Conservation (phyloP, 257 asterid genomes). For the Gynochthodes officinalis region DNA sequence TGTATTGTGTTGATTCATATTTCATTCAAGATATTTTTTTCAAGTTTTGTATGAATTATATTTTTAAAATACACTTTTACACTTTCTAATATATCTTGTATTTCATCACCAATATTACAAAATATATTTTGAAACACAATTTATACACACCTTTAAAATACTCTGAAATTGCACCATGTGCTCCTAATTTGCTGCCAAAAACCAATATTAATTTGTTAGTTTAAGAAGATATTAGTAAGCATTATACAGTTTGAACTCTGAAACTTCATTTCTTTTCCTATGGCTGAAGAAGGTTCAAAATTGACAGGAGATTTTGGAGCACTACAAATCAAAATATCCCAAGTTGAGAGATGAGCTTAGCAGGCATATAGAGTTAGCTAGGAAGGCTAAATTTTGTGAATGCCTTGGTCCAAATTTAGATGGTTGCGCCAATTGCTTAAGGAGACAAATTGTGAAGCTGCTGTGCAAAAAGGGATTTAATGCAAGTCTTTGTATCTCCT, state of each 20-base stretch:
- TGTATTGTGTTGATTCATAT: too few relatives aligned
- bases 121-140: too few relatives aligned
- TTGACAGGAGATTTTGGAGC: conserved; percentile 49
- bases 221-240: too few relatives aligned
- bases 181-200: too few relatives aligned
- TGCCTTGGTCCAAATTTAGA: conserved; percentile 25
- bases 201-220: too few relatives aligned
- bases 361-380: conserved; percentile 27
- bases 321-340: conserved; percentile 31
- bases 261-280: background rate
- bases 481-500: conserved; percentile 44
- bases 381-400: conserved; percentile 27
- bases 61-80: too few relatives aligned
- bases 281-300: background rate
- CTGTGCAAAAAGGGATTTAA: conserved; percentile 40
- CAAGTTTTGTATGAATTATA: too few relatives aligned
- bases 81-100: too few relatives aligned
- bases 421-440: conserved; percentile 34
- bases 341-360: conserved; percentile 36
- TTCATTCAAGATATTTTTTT: too few relatives aligned
- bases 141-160: too few relatives aligned
- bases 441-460: conserved; percentile 33
- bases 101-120: too few relatives aligned
- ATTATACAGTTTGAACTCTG: background rate
- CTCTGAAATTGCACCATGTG: too few relatives aligned